Percentiles rank a stretch among this genome's conserved stretches.
These are phyloP conservation scores for Escallonia rubra DNA, from an alignment of 129 eudicot genomes.

Conservation along the genomic window DNA sequence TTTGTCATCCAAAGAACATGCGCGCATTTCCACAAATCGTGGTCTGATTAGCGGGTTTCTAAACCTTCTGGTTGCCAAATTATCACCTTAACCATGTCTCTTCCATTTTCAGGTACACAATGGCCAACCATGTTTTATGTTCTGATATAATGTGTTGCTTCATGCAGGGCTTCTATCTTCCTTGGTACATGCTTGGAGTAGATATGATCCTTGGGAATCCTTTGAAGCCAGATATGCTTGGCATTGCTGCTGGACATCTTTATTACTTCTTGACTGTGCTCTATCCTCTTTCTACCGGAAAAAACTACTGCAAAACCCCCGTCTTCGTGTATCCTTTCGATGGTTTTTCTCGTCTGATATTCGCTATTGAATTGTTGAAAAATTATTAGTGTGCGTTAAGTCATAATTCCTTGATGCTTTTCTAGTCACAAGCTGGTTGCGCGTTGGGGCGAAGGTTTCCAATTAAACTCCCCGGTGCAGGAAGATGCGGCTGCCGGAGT, in stretches of 20 bases:
- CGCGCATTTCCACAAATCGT: too few species aligned
- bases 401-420: constrained; percentile 22
- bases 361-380: too few species aligned
- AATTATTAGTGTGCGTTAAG: too few species aligned
- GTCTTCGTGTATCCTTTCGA: constrained; percentile 57
- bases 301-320: constrained; percentile 42
- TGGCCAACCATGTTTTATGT: too few species aligned
- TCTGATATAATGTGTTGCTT: too few species aligned
- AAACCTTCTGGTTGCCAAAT: too few species aligned
- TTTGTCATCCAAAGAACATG: too few species aligned
- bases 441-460: constrained; percentile 55
- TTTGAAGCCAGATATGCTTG: constrained; percentile 32
- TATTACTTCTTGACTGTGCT: constrained; percentile 60
- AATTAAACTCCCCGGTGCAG: constrained; percentile 37
- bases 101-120: too few species aligned
- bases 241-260: constrained; percentile 67
- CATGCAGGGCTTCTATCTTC: constrained; percentile 54
- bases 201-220: constrained; percentile 57
- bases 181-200: constrained; percentile 47
- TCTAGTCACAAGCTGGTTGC: constrained; percentile 58
- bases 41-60: too few species aligned
- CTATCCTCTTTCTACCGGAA: constrained; percentile 49
- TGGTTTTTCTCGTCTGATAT: neutral
- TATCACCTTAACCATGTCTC: too few species aligned
- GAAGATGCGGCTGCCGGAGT: constrained; percentile 21